phyloP scores from a whole-genome alignment of 768 basidiomycete species.

The Lentinula detonsa region DNA sequence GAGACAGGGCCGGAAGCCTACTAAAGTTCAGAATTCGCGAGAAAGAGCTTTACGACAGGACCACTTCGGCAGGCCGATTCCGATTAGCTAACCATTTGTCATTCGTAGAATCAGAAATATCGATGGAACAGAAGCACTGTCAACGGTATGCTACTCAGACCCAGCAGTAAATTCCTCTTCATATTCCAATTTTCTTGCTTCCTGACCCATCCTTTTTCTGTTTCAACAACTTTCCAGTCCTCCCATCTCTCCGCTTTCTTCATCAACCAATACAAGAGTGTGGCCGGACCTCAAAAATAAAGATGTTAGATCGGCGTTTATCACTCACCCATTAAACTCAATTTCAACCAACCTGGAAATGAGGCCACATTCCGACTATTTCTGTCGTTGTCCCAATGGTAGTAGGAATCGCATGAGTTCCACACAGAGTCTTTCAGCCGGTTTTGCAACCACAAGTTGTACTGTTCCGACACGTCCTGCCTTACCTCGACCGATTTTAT shows the following conservation, averaged over 20 bases:
- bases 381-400: conserved; percentile 30
- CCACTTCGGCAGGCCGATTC: neutral
- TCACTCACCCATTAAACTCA: neutral
- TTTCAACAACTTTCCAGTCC: conserved; percentile 7
- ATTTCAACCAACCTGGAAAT: conserved; percentile 45
- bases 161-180: neutral
- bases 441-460: conserved; percentile 46
- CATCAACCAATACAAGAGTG: conserved; percentile 43
- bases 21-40: neutral
- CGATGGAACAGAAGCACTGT: neutral
- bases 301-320: neutral
- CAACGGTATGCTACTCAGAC: neutral
- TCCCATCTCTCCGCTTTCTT: conserved; percentile 2
- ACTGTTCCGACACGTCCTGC: conserved; percentile 37
- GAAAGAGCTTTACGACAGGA: neutral
- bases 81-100: neutral
- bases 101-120: neutral
- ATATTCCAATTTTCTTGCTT: neutral
- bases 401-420: conserved; percentile 50
- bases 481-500: conserved; percentile 46
- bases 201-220: neutral
- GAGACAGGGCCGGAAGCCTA: conserved; percentile 4
- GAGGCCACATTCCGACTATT: conserved; percentile 30
- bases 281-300: neutral
- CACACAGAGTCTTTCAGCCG: conserved; percentile 45